Conservation (phyloP, 352 stramenopile genomes). For the Phytophthora palmivora region DNA sequence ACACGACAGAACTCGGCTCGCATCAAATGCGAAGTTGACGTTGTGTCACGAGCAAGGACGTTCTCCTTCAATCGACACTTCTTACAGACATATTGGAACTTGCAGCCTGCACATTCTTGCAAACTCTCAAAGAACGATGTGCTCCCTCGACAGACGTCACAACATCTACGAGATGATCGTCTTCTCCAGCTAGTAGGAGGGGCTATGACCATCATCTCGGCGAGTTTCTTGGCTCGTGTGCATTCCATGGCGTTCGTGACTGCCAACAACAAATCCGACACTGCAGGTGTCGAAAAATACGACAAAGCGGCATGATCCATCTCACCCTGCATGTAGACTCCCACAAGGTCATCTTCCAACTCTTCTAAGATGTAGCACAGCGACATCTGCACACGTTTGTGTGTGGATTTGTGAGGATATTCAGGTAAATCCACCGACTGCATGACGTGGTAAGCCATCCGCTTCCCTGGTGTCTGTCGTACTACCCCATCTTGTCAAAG, state of each 20-base stretch:
- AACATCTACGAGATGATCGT: slow-evolving; percentile 25
- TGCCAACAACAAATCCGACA: slow-evolving; percentile 35
- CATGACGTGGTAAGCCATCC: slow-evolving; percentile 54
- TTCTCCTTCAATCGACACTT: slow-evolving; percentile 46
- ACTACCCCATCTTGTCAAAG: slow-evolving; percentile 56
- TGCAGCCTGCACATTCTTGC: slow-evolving; percentile 34
- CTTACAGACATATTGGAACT: slow-evolving; percentile 41
- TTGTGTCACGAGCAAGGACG: slow-evolving; percentile 32
- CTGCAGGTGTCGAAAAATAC: slow-evolving; percentile 36
- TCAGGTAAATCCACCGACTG: slow-evolving; percentile 49
- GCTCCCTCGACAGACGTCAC: slow-evolving; percentile 40
- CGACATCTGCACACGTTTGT: slow-evolving; percentile 33
- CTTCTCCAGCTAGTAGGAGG: slow-evolving; percentile 16
- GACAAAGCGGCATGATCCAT: slow-evolving; percentile 29
- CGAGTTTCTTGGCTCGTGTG: slow-evolving; percentile 44
- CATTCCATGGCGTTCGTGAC: slow-evolving; percentile 39
- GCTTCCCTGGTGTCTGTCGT: slow-evolving; percentile 35
- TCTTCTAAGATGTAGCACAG: slow-evolving; percentile 54
- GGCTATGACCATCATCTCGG: slow-evolving; percentile 31
- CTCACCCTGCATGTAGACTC: slow-evolving; percentile 48
- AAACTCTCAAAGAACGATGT: slow-evolving; percentile 40
- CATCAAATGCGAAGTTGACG: slow-evolving; percentile 27
- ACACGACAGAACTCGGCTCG: slow-evolving; percentile 42
- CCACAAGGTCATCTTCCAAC: slow-evolving; percentile 36
- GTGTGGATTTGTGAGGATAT: slow-evolving; percentile 33